These are phyloP conservation scores for Ogataea pignaliae DNA, from an alignment of 805 yeast species.

Conservation along the genomic window DNA sequence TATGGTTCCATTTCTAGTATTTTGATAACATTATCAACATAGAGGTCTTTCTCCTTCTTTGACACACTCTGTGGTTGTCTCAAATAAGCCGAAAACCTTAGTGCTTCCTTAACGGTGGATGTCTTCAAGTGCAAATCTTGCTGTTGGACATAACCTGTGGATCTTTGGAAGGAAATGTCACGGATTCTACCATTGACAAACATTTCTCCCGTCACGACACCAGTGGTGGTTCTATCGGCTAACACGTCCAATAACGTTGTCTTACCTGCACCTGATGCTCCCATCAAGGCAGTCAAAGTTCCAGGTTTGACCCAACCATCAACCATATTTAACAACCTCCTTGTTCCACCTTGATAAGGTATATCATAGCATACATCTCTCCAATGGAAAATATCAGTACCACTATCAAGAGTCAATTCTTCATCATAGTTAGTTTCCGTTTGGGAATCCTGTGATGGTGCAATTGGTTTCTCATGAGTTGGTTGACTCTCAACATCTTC, in stretches of 20 bases:
- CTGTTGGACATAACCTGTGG: conserved; percentile 54
- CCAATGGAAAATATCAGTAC: conserved; percentile 64
- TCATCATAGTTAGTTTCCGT: conserved; percentile 21
- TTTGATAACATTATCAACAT: conserved; percentile 44
- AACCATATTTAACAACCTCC: conserved; percentile 54
- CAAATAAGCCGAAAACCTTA: conserved; percentile 43
- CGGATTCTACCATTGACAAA: conserved; percentile 46
- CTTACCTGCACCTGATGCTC: conserved; percentile 57
- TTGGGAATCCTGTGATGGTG: conserved; percentile 14
- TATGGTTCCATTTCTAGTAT: conserved; percentile 46
- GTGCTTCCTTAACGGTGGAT: conserved; percentile 47
- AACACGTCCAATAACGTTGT: conserved; percentile 48
- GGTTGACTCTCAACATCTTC: conserved; percentile 20
- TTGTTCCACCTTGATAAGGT: conserved; percentile 48
- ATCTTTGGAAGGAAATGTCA: conserved; percentile 45
- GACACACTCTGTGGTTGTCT: conserved; percentile 39
- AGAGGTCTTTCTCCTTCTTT: conserved; percentile 38
- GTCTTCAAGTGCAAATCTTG: conserved; percentile 48
- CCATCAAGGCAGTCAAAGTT: conserved; percentile 66
- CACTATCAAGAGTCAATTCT: conserved; percentile 8
- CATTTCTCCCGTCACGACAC: conserved; percentile 51
- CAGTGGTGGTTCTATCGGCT: conserved; percentile 46
- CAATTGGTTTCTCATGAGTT: conserved; percentile 7
- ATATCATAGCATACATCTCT: conserved; percentile 64
- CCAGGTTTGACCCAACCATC: conserved; percentile 83